Evolutionary conservation across 2,329 filamentous ascomycete genomes (phyloP).

Genomic region (Aspergillus awamori): DNA sequence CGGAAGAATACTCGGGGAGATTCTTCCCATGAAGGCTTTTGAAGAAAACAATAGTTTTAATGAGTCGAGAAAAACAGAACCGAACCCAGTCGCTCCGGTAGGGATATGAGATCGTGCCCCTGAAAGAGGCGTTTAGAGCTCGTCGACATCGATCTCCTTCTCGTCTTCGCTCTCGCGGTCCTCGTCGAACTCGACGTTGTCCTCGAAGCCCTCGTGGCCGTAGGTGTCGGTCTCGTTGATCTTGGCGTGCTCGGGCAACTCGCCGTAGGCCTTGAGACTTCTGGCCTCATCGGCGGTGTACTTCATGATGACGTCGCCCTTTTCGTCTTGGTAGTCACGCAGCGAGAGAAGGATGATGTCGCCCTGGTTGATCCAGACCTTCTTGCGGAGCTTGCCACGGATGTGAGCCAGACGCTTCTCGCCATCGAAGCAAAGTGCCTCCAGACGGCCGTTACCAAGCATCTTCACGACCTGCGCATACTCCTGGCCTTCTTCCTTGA

Average conservation of each 20-base stretch:
- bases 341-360: conserved; percentile 89
- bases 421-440: conserved; percentile 94
- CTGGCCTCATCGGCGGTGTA: conserved; percentile 95
- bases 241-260: conserved; percentile 95
- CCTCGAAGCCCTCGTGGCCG: conserved; percentile 87
- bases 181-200: conserved; percentile 99
- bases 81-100: conserved; percentile 30
- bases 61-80: conserved; percentile 21
- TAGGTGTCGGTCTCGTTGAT: conserved; percentile 99
- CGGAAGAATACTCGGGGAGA: conserved; percentile 1
- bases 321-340: conserved; percentile 91
- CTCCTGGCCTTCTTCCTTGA: conserved; percentile 97
- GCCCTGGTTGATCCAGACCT: conserved; percentile 99
- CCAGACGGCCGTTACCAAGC: conserved; percentile 91
- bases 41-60: conserved; percentile 11
- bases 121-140: conserved; percentile 67
- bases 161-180: conserved; percentile 70
- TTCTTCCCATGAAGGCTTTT: conserved; percentile 8
- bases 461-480: conserved; percentile 91
- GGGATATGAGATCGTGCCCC: conserved; percentile 31
- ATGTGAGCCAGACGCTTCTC: conserved; percentile 82
- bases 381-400: conserved; percentile 97
- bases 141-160: conserved; percentile 92
- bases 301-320: conserved; percentile 91
- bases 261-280: conserved; percentile 93